Evolutionary conservation across 2,329 filamentous ascomycete species (phyloP), one percentile per base, ranked within the genome.

Genomic region (Graphilbum sp.): DNA sequence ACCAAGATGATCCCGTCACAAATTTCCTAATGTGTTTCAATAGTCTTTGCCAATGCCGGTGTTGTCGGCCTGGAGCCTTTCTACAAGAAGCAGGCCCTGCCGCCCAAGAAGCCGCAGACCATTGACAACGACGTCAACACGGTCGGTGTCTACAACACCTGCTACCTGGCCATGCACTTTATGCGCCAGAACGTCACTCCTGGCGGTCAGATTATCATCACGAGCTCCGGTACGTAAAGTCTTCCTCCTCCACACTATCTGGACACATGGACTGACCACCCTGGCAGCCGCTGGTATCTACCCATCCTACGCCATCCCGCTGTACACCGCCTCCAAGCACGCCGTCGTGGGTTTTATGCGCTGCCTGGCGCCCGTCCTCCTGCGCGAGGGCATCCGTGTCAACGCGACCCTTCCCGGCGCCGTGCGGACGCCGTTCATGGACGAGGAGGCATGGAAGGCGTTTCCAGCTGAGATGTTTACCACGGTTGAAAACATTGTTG

Each of bases 51-150:
- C 33, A 42, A 42, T 19, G 40, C 40, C 4, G 40, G 40, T 16
- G 23, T 39, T n/a, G 33, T 39, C 17, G 40, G 29, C 31, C 25
- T 27, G 2, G 18, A 19, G 16, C n/a, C 18, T 9, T 42, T 42
- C 11, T 41, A 41, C 27, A 19, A 19, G 11, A 32, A 31, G 20
- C 36, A 38, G 17, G 16, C 29, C 20, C 27, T 38, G 21, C 39
- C 39, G 5, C 39, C 39, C 8, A 19, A 25, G 27, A 29, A 29
- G 16, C 36, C 31, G 4, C 40, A 29, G 16, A 17, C 33, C 20
- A 17, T 38, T 8, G 24, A 32, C 27, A 29, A 38, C 19, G 36
- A 54, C 19, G 48, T 60, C 20, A 51, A 50, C 30, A 41, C 51
- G 8, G 45, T 39, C 1, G 42, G 42, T 5, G 40, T 42, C 11